These are phyloP conservation scores for Beauveria varroae DNA, from an alignment of 2,329 filamentous ascomycete species.

Conservation along the genomic window DNA sequence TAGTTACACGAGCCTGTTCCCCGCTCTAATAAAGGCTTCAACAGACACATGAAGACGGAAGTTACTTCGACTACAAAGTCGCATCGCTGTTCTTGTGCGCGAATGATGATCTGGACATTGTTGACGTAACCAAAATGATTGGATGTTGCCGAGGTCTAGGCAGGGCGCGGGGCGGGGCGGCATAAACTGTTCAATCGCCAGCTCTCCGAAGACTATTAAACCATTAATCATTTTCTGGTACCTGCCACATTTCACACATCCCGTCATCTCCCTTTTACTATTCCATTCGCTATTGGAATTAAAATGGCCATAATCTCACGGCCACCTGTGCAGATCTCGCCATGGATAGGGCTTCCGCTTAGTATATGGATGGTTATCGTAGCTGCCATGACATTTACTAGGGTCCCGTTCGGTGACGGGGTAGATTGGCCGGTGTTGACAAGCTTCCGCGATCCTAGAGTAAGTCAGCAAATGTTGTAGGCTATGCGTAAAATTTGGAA, in stretches of 20 bases:
- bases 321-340: not conserved
- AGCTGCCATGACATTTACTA: not conserved
- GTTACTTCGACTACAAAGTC: not conserved
- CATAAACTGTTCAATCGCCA: not conserved
- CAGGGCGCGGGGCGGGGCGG: not conserved
- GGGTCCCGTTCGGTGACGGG: not conserved
- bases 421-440: not conserved
- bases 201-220: too few relatives aligned
- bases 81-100: not conserved
- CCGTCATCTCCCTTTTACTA: not conserved
- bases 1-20: too few relatives aligned
- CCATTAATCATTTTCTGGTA: not conserved
- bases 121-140: not conserved
- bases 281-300: not conserved
- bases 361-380: not conserved
- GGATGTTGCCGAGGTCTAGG: not conserved
- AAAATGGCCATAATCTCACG: not conserved
- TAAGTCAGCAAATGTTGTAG: not conserved
- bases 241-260: not conserved
- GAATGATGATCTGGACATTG: not conserved
- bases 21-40: too few relatives aligned
- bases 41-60: too few relatives aligned
- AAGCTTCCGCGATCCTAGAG: not conserved
- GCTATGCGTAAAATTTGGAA: not conserved
- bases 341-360: not conserved